Evolutionary conservation across 2,329 filamentous ascomycete species (phyloP).

Genomic region (Venturia carpophila): DNA sequence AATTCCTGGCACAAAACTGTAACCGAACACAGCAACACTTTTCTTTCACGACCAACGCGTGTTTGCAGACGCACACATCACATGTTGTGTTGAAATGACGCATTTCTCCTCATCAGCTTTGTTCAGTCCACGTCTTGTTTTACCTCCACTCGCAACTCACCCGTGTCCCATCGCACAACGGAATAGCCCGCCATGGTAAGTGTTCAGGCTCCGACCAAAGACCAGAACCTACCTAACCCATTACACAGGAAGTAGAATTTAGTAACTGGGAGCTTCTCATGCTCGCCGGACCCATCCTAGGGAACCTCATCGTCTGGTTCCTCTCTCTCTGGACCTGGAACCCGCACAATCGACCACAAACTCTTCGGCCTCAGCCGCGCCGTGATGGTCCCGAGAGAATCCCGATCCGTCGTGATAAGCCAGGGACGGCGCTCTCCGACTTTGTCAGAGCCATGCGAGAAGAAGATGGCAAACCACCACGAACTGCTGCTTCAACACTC

Average conservation of each 20-base stretch:
- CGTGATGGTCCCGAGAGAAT: background rate
- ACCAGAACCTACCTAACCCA: background rate
- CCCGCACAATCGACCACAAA: background rate
- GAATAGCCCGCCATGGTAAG: background rate
- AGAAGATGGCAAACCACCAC: background rate
- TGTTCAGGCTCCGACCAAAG: background rate
- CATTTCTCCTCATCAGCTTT: background rate
- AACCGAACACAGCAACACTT: background rate
- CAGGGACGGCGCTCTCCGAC: background rate
- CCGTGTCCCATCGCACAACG: background rate
- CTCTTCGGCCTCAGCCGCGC: background rate
- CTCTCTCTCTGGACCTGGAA: background rate
- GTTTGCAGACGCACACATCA: background rate
- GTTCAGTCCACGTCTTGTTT: background rate
- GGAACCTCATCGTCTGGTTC: background rate
- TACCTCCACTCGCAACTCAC: background rate
- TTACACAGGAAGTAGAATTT: background rate
- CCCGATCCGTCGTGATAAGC: background rate
- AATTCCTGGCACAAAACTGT: background rate
- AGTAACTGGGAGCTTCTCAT: background rate
- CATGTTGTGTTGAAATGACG: background rate
- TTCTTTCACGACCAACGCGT: background rate
- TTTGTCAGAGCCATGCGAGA: slow-evolving; percentile 1
- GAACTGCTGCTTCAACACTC: background rate
- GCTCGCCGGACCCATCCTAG: background rate